Percentiles rank a stretch among this genome's conserved stretches.
Conservation (phyloP, 495 filamentous ascomycete species). For the Daldinia concentrica region DNA sequence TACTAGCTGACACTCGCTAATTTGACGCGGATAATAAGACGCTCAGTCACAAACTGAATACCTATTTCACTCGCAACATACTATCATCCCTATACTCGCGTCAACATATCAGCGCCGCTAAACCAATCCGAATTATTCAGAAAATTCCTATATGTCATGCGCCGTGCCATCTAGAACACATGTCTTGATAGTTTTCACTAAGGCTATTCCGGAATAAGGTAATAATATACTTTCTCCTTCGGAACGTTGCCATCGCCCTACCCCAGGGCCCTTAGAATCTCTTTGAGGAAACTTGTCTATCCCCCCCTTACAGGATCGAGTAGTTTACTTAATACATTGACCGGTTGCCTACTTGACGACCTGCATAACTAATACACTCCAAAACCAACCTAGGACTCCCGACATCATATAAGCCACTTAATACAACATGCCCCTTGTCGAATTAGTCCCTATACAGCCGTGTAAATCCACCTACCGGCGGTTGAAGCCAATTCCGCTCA, state of each 20-base stretch:
- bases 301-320: background rate
- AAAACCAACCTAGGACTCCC: background rate
- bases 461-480: constrained; percentile 78
- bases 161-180: background rate
- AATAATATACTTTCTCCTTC: no score
- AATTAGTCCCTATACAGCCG: constrained; percentile 60
- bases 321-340: background rate
- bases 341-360: background rate
- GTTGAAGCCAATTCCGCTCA: constrained; percentile 91
- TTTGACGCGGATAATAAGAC: no score
- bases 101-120: constrained; percentile 2
- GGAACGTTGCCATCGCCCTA: no score
- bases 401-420: background rate
- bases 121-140: constrained; percentile 1
- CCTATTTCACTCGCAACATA: background rate
- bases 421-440: background rate
- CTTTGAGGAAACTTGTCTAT: background rate
- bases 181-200: background rate
- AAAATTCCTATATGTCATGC: constrained; percentile 1
- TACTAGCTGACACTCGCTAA: no score
- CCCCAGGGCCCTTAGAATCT: no score
- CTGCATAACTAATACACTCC: background rate
- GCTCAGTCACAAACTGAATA: background rate
- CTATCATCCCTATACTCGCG: background rate
- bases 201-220: constrained; percentile 7